Evolutionary conservation across 2,329 filamentous ascomycete genomes (phyloP).

Genomic region (Penicillium nordicum): DNA sequence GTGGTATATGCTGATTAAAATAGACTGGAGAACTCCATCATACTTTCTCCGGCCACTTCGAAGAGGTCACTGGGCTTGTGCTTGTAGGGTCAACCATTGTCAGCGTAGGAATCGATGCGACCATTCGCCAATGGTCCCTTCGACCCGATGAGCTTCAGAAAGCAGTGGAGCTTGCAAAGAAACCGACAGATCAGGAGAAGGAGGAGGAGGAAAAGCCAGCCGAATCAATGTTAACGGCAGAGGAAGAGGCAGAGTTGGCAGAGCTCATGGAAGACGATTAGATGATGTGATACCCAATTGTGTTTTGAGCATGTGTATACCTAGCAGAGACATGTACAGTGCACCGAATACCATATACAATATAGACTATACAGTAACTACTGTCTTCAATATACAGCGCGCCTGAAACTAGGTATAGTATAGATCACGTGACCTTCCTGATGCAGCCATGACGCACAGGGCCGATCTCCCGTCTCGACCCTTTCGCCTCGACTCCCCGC

Average conservation of each 20-base stretch:
- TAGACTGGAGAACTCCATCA: conserved; percentile 69
- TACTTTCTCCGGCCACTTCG: conserved; percentile 77
- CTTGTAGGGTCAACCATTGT: conserved; percentile 60
- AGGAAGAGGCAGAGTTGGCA: conserved; percentile 89
- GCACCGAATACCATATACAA: not conserved
- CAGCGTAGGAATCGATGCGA: conserved; percentile 87
- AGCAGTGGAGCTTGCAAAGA: conserved; percentile 50
- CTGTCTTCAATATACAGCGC: not conserved
- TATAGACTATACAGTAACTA: not conserved
- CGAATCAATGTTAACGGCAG: conserved; percentile 66
- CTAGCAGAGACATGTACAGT: not conserved
- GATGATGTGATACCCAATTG: conserved; percentile 17
- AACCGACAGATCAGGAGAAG: conserved; percentile 45
- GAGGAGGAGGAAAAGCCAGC: conserved; percentile 45
- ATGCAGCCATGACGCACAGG: conserved; percentile 34
- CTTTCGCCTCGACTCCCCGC: conserved; percentile 19
- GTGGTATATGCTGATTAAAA: conserved; percentile 28
- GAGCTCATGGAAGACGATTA: conserved; percentile 76
- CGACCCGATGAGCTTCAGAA: conserved; percentile 58
- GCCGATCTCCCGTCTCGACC: conserved; percentile 29
- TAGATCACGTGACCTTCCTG: conserved; percentile 25
- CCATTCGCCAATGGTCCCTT: conserved; percentile 79
- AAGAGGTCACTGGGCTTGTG: conserved; percentile 82
- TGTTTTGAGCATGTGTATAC: conserved; percentile 2
- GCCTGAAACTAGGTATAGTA: not conserved